phyloP scores from a whole-genome alignment of 1,284 basidiomycete species.

The Rhodotorula mucilaginosa region DNA sequence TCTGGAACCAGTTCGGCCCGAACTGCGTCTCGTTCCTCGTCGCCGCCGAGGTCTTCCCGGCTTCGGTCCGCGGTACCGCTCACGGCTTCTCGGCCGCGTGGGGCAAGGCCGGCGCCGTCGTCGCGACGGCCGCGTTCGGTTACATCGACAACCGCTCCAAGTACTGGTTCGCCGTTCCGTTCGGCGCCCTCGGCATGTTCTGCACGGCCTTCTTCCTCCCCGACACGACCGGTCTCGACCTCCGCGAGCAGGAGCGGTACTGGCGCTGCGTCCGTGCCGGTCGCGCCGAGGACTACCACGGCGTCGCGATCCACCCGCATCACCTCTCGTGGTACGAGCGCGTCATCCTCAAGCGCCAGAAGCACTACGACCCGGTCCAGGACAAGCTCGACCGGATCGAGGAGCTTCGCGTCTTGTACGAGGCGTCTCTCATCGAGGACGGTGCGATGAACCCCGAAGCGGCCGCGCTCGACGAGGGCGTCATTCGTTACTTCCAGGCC shows the following conservation, averaged over 20 bases:
- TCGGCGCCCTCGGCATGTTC: conserved; percentile 55
- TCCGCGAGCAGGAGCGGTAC: conserved; percentile 58
- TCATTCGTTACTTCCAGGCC: conserved; percentile 37
- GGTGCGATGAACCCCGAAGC: conserved; percentile 4
- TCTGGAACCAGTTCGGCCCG: conserved; percentile 44
- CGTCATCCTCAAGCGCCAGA: conserved; percentile 54
- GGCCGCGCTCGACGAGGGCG: conserved; percentile 29
- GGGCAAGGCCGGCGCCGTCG: conserved; percentile 50
- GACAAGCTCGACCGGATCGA: conserved; percentile 54
- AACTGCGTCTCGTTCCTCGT: conserved; percentile 51
- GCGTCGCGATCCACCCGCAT: conserved; percentile 57
- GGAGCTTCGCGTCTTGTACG: conserved; percentile 54
- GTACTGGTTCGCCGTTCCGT: conserved; percentile 59
- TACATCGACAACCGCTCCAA: conserved; percentile 46
- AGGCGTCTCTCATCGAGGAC: conserved; percentile 37
- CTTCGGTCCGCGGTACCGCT: conserved; percentile 50
- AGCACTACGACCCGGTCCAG: conserved; percentile 55
- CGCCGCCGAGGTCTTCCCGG: conserved; percentile 49
- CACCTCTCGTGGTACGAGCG: conserved; percentile 55
- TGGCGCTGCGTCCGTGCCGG: conserved; percentile 56
- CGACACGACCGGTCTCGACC: conserved; percentile 58
- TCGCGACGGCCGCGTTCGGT: conserved; percentile 50
- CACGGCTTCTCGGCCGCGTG: conserved; percentile 50
- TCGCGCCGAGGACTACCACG: conserved; percentile 55
- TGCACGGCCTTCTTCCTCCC: conserved; percentile 53